Conservation (phyloP, 106 monocot genomes). For the Apostasia ramifera region DNA sequence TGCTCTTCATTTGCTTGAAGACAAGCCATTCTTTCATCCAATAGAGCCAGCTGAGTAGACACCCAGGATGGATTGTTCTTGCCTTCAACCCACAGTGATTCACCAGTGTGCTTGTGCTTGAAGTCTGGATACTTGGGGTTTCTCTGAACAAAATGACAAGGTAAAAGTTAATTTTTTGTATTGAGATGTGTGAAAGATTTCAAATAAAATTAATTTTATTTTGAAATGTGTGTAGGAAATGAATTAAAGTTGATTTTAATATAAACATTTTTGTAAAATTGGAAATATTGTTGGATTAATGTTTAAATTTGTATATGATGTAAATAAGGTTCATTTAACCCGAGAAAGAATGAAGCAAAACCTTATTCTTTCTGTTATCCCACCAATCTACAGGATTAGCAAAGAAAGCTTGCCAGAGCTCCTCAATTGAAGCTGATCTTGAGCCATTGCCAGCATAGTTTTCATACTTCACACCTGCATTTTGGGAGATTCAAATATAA, state of each 20-base stretch:
- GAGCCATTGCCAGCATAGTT: constrained; percentile 25
- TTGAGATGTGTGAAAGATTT: too few species aligned
- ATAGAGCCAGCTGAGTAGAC: constrained; percentile 62
- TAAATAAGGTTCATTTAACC: too few species aligned
- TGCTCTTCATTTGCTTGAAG: constrained; percentile 36
- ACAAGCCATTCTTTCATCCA: constrained; percentile 67
- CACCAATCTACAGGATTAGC: constrained; percentile 92
- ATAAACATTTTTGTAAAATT: too few species aligned
- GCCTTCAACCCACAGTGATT: constrained; percentile 83
- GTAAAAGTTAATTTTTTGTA: too few species aligned
- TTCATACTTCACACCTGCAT: constrained; percentile 24
- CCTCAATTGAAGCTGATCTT: constrained; percentile 54
- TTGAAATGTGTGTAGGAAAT: too few species aligned
- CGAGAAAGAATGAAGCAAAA: constrained; percentile 7
- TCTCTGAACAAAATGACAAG: constrained; percentile 36
- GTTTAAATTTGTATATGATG: too few species aligned
- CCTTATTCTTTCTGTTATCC: constrained; percentile 93
- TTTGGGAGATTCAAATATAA: constrained; percentile 3
- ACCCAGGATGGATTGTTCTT: constrained; percentile 86
- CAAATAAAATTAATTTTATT: too few species aligned
- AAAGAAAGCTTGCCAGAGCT: constrained; percentile 98
- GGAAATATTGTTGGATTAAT: too few species aligned
- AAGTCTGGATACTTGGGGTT: constrained; percentile 86
- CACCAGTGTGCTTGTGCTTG: constrained; percentile 92
- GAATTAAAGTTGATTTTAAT: too few species aligned